Conservation (phyloP, 345 rosid species). For the Dimocarpus longan region DNA sequence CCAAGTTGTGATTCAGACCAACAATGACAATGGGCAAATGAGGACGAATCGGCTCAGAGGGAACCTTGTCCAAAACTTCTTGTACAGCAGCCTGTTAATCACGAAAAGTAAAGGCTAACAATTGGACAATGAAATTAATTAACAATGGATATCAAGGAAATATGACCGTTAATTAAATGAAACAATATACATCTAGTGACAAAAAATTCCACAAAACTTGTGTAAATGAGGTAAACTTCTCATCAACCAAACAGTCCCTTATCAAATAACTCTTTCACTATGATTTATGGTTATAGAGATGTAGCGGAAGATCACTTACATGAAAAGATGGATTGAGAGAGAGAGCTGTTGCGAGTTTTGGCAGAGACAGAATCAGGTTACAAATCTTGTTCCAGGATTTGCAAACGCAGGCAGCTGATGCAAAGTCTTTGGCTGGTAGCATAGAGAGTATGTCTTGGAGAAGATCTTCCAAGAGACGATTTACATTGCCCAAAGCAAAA, state of each 20-base stretch:
- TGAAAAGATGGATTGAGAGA: conserved; percentile 38
- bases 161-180: too few species aligned
- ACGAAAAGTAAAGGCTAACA: not conserved
- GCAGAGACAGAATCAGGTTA: conserved; percentile 43
- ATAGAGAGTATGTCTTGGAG: conserved; percentile 42
- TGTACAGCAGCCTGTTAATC: conserved; percentile 48
- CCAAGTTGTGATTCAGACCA: too few species aligned
- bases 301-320: conserved; percentile 30
- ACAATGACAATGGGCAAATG: too few species aligned
- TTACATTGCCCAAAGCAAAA: not conserved
- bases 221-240: too few species aligned
- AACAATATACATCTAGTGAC: too few species aligned
- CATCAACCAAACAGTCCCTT: not conserved
- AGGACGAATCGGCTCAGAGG: too few species aligned
- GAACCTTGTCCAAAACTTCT: too few species aligned
- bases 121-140: too few species aligned
- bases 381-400: conserved; percentile 47
- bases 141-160: too few species aligned
- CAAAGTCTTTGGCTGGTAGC: conserved; percentile 53
- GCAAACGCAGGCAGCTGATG: conserved; percentile 53
- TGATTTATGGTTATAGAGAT: not conserved
- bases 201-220: too few species aligned
- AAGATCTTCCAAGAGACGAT: conserved; percentile 32
- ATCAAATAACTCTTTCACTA: not conserved
- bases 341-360: conserved; percentile 56